Base-by-base conservation (phyloP, 2,329 filamentous ascomycete species). In the Aspergillus phoenicis region DNA sequence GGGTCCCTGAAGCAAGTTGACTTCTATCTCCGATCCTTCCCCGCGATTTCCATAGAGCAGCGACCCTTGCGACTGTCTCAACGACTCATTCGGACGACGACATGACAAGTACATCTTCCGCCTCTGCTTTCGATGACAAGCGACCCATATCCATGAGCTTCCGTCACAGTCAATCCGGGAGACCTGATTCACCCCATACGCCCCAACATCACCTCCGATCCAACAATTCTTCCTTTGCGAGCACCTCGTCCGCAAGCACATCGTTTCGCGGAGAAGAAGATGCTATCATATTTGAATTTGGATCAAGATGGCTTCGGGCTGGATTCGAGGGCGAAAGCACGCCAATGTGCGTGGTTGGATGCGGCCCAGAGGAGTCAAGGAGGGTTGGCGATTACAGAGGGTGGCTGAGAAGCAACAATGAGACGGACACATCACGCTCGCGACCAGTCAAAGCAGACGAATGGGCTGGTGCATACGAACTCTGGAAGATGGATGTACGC, bases 281-380 rank as follows among this genome's bases (percentile, higher is more conserved):
- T 67, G 82, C 89, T 6, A 78, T 97, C 5, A 84, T 99, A 45
- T 82, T 97, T 55, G 93, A 98, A 74, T 75, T 98, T 38, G 93
- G 93, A 1, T 85, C 91, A 8, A 86, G 94, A 22, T 89, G 87
- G 75, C 76, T 98, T 26, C 87, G 90, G 48, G 89, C 90, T 8
- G 95, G 95, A 0, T 95, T 97, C 72, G 91, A 93, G 5, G 93
- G 93, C 55, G 93, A 97, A 75, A 85, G 88, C 47, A 78, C 82
- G 3, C 93, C 93, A 15, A 80, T 84, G 67, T 96, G 94, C 74
- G 85, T 83, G 13, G 79, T 93, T 22, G 82, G 84, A 22, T 94
- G 93, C 74, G 87, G 87, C 0, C 91, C 91, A 0, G 89, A 93
- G 64, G 84, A 90, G 71, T 88, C 90, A 71, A 85, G 91, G 57